Evolutionary conservation across 2,329 filamentous ascomycete genomes (phyloP).

Genomic region (Aureobasidium uvarum): DNA sequence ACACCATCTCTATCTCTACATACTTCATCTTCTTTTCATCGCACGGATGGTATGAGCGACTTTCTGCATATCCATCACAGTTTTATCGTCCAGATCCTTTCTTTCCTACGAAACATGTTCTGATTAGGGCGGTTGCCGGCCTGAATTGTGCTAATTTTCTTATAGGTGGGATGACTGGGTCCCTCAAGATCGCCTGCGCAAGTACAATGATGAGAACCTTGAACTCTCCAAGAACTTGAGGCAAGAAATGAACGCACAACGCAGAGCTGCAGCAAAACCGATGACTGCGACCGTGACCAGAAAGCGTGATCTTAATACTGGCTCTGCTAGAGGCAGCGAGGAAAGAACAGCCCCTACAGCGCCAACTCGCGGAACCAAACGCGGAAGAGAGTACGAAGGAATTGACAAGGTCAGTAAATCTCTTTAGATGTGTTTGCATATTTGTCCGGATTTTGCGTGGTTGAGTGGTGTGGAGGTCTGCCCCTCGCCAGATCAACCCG

Average conservation of each 20-base stretch:
- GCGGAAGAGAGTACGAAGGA: constrained; percentile 71
- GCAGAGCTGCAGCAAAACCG: constrained; percentile 47
- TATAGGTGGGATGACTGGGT: constrained; percentile 97
- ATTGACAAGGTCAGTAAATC: constrained; percentile 65
- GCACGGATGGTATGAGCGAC: background rate
- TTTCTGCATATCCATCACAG: background rate
- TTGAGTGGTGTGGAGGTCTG: constrained; percentile 19
- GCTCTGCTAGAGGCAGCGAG: constrained; percentile 68
- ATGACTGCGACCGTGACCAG: constrained; percentile 47
- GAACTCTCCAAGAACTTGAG: constrained; percentile 76
- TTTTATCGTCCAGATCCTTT: background rate
- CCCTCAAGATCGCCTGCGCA: constrained; percentile 84
- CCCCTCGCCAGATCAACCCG: constrained; percentile 1
- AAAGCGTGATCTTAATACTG: constrained; percentile 54
- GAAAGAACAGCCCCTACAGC: constrained; percentile 66
- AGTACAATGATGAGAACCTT: constrained; percentile 92
- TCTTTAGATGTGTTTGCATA: background rate
- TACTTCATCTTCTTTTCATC: background rate
- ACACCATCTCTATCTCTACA: background rate
- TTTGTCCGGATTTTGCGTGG: background rate
- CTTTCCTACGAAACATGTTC: background rate
- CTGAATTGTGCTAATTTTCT: constrained; percentile 27
- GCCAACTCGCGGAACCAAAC: constrained; percentile 64
- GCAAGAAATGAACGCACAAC: constrained; percentile 63
- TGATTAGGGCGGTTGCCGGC: constrained; percentile 2